Evolutionary conservation across 2,329 filamentous ascomycete species (phyloP), one percentile per base, ranked within the genome.

Genomic region (Coniochaeta hoffmannii): DNA sequence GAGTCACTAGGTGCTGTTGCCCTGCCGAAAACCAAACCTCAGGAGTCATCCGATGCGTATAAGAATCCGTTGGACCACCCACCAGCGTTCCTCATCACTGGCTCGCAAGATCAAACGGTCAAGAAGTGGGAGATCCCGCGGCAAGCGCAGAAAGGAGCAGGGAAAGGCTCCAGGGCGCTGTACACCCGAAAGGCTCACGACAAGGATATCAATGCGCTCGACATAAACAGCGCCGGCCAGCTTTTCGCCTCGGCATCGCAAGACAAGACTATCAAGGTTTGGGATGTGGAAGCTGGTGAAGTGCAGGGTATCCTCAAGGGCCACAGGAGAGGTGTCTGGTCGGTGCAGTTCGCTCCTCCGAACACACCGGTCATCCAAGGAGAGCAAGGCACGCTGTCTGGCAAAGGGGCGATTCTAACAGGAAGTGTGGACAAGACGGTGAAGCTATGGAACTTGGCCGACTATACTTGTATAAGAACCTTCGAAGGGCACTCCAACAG

Each of bases 401-500:
- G 83, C 55, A 90, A 90, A 67, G 93, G 93, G 2, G 79, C 96
- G 49, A 77, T 96, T 12, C 80, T 96, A 28, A 97, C 94, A 0
- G 94, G 91, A 34, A 95, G 90, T 63, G 94, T 93, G 65, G 94
- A 99, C 71, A 97, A 97, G 73, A 97, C 90, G 0, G 82, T 97
- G 65, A 95, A 96, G 69, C 80, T 99, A 10, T 99, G 95, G 95
- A 97, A 83, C 68, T 76, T 99, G 59, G 81, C 87, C 2, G 92
- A 96, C 71, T 99, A 97, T 72, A 90, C 85, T 61, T 99, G 94
- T 71, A 76, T 99, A 49, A 80, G 93, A 56, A 97, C 94, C 0
- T 94, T 97, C 55, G 95, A 99, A 71, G 94, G 94, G 0, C 94
- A 99, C 70, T 93, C 91, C 5, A 95, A 97, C 73, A 96, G 89